Conservation (phyloP, 1,139 yeast genomes). For the Yamadazyma blattariae region DNA sequence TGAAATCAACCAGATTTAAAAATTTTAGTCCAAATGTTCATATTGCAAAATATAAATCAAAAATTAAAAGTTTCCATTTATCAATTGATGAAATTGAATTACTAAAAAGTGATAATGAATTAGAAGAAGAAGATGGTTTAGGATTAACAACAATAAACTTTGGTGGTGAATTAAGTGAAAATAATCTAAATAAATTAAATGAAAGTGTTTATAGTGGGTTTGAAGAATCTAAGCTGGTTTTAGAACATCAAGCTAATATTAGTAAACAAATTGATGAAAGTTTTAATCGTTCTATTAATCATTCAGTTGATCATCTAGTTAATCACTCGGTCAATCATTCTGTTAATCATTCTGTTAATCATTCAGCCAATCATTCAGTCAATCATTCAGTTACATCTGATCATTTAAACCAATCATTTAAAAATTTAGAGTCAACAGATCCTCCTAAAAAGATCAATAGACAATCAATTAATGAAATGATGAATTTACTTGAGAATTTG, state of each 20-base stretch:
- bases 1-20: constrained; percentile 13
- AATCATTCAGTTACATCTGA: neutral
- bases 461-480: constrained; percentile 25
- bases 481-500: constrained; percentile 20
- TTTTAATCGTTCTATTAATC: no score
- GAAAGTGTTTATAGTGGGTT: neutral
- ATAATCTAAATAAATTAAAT: constrained; percentile 2
- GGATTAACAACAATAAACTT: constrained; percentile 1
- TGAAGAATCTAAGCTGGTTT: no score
- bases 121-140: neutral
- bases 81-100: constrained; percentile 29
- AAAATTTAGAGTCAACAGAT: neutral
- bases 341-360: neutral
- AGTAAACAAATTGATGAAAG: neutral
- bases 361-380: no score
- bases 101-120: constrained; percentile 5
- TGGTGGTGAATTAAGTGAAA: constrained; percentile 5
- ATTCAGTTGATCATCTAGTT: no score
- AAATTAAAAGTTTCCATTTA: constrained; percentile 27
- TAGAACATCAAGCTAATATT: neutral
- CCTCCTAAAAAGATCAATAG: constrained; percentile 15
- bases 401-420: constrained; percentile 1
- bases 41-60: constrained; percentile 7
- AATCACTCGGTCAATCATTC: neutral
- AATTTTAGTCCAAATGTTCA: constrained; percentile 12